Conservation (phyloP, 2,329 filamentous ascomycete species). For the Sporothrix sp. region DNA sequence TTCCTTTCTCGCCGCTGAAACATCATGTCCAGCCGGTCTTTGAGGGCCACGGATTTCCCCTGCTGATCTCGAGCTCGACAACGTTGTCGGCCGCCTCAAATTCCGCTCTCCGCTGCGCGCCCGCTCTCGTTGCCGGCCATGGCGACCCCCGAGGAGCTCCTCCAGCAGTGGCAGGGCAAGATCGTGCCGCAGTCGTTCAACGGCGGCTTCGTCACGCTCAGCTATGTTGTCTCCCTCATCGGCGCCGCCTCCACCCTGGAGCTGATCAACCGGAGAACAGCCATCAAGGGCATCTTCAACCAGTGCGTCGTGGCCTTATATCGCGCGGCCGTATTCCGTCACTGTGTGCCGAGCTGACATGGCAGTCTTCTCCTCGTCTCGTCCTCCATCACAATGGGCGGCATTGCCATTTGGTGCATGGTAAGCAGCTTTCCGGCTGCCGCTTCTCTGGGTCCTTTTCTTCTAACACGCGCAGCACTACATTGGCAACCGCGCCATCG, state of each 20-base stretch:
- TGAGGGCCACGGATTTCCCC: too few species aligned
- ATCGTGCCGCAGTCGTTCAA: conserved; percentile 39
- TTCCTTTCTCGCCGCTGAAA: too few species aligned
- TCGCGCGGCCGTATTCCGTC: neutral
- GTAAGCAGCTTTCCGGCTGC: conserved; percentile 25
- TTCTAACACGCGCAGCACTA: conserved; percentile 52
- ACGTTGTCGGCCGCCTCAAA: too few species aligned
- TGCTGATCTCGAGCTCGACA: too few species aligned
- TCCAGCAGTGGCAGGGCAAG: conserved; percentile 11
- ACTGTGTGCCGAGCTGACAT: neutral
- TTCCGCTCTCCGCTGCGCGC: too few species aligned
- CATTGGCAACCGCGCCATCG: conserved; percentile 70
- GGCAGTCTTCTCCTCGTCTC: conserved; percentile 51
- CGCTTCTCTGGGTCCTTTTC: neutral
- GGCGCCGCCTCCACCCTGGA: conserved; percentile 74
- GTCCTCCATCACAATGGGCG: conserved; percentile 62
- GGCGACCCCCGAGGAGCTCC: conserved; percentile 8
- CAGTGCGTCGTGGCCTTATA: conserved; percentile 42
- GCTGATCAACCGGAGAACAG: conserved; percentile 66
- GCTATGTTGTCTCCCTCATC: conserved; percentile 65
- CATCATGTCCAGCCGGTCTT: too few species aligned
- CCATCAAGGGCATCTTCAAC: conserved; percentile 57
- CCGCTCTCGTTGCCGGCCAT: neutral
- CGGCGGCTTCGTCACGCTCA: conserved; percentile 58
- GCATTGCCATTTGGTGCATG: conserved; percentile 66